phyloP scores from a whole-genome alignment of 2,329 filamentous ascomycete species.

The Aureobasidium leucospermi region DNA sequence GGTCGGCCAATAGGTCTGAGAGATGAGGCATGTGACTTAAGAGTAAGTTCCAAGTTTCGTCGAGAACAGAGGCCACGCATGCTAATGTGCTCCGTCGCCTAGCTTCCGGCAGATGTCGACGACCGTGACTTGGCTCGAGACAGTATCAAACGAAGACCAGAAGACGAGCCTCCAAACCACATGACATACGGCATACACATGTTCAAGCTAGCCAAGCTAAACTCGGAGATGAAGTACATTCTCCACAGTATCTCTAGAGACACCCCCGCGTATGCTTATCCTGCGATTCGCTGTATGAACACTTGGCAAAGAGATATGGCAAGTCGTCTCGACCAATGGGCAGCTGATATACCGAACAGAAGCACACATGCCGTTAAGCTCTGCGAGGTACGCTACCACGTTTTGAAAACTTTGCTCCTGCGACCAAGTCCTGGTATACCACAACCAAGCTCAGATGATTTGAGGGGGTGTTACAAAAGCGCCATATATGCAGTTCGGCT shows the following conservation, averaged over 20 bases:
- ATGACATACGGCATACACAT: constrained; percentile 7
- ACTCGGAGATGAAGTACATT: constrained; percentile 9
- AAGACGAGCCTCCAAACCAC: not conserved
- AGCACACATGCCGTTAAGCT: not conserved
- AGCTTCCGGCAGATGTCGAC: not conserved
- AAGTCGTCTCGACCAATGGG: not conserved
- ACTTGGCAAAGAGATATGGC: constrained; percentile 3
- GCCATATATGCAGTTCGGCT: not conserved
- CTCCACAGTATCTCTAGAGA: constrained; percentile 7
- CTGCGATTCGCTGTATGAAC: constrained; percentile 3
- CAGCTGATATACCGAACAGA: not conserved
- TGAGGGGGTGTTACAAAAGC: not conserved
- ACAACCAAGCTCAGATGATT: not conserved
- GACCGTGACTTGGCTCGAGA: not conserved
- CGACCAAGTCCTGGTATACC: constrained; percentile 4
- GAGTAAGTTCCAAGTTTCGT: not conserved
- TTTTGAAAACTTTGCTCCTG: not conserved
- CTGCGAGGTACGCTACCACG: not conserved
- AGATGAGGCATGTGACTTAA: constrained; percentile 1
- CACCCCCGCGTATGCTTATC: not conserved
- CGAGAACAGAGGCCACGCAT: not conserved
- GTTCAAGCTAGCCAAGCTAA: constrained; percentile 1
- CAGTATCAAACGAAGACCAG: not conserved
- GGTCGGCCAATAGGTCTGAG: constrained; percentile 1
- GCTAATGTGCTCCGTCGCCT: not conserved